These are phyloP conservation scores for Monosporascus sp. DNA, from an alignment of 2,329 filamentous ascomycete genomes.

Conservation along the genomic window DNA sequence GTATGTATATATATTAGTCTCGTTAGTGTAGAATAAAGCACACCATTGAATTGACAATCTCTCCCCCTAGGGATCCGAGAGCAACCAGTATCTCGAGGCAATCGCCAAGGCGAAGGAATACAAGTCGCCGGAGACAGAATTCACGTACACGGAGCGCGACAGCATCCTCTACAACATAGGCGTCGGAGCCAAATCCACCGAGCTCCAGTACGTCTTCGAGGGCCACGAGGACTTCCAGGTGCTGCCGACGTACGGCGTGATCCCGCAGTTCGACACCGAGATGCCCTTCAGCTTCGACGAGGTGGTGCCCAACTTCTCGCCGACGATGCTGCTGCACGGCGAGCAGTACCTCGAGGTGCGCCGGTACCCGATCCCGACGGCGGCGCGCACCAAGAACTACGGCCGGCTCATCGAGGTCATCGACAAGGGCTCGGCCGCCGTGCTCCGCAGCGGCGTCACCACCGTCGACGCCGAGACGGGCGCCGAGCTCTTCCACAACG, in stretches of 20 bases:
- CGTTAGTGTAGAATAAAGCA: constrained; percentile 15
- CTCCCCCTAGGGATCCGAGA: constrained; percentile 27
- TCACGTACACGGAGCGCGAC: constrained; percentile 80
- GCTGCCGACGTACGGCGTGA: constrained; percentile 90
- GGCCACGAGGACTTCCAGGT: constrained; percentile 88
- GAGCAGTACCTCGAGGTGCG: constrained; percentile 97
- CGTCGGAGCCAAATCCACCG: constrained; percentile 83
- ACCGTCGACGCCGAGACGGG: constrained; percentile 82
- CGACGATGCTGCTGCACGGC: constrained; percentile 98
- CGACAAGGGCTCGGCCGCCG: constrained; percentile 87
- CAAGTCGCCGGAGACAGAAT: constrained; percentile 58
- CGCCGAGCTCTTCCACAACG: constrained; percentile 95
- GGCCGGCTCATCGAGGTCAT: constrained; percentile 87
- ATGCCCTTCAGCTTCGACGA: constrained; percentile 75
- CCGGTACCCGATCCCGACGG: constrained; percentile 86
- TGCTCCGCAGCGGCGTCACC: constrained; percentile 74
- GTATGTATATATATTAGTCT: constrained; percentile 20
- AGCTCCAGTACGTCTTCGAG: constrained; percentile 87
- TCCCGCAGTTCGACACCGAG: constrained; percentile 85
- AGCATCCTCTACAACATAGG: constrained; percentile 94
- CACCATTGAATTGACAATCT: constrained; percentile 13
- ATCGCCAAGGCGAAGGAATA: constrained; percentile 72
- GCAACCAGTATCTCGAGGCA: constrained; percentile 64
- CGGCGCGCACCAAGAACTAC: constrained; percentile 68
- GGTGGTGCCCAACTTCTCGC: constrained; percentile 91